Percentiles rank a stretch among this genome's conserved stretches.
Conservation (phyloP, 441 rosid species). For the Erodium chrysanthum region DNA sequence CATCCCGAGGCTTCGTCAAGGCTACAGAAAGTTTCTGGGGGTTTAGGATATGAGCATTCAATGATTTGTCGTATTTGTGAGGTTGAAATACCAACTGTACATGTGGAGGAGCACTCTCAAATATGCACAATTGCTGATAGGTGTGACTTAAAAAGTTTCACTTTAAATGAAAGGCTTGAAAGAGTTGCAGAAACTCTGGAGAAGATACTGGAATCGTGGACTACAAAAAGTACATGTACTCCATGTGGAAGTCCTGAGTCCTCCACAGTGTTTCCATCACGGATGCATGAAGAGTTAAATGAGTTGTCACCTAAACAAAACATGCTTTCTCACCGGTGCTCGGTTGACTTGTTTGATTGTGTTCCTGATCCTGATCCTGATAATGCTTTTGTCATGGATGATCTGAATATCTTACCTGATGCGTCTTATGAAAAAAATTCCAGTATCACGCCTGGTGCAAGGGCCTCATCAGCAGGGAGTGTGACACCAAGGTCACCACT, state of each 20-base stretch:
- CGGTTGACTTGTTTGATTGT: constrained; percentile 50
- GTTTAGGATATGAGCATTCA: constrained; percentile 60
- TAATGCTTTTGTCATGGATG: constrained; percentile 42
- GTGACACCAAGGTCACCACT: constrained; percentile 84
- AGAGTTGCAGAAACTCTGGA: constrained; percentile 89
- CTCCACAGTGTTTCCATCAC: constrained; percentile 29
- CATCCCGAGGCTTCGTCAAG: constrained; percentile 29
- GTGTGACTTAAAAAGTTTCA: constrained; percentile 88
- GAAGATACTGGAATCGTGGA: constrained; percentile 72
- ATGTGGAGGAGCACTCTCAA: constrained; percentile 93
- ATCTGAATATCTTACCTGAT: constrained; percentile 35
- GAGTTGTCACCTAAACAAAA: constrained; percentile 32
- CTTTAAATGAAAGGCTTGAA: constrained; percentile 67
- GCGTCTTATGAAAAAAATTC: constrained; percentile 36
- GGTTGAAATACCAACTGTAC: constrained; percentile 96
- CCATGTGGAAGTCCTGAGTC: constrained; percentile 40
- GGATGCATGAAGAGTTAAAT: constrained; percentile 37
- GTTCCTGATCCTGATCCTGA: constrained; percentile 50
- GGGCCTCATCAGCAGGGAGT: constrained; percentile 59
- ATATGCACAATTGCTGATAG: constrained; percentile 93
- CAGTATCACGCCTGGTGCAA: constrained; percentile 29
- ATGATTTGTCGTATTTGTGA: constrained; percentile 99
- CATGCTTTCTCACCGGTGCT: constrained; percentile 34
- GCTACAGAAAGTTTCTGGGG: constrained; percentile 44
- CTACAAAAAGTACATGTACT: constrained; percentile 46